Evolutionary conservation across 192 early-diverging fungal species (phyloP).

Genomic region (Entophlyctis luteolus): DNA sequence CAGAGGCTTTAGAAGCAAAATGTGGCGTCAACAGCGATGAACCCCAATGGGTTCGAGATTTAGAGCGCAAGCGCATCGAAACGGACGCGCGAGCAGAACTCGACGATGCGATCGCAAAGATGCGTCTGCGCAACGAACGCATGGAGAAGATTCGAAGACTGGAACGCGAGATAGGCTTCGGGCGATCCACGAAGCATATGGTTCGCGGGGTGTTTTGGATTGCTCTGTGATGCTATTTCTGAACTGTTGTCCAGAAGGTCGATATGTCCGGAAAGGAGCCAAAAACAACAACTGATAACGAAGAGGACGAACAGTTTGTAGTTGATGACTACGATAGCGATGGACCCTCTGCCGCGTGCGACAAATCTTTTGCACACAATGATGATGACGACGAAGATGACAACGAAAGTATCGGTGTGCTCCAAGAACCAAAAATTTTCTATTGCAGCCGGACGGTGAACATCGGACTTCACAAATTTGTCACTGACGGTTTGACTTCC

Average conservation of each 20-base stretch:
- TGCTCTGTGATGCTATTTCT: no score
- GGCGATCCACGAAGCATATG: background rate
- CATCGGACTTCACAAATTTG: background rate
- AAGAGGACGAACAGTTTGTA: slow-evolving; percentile 42
- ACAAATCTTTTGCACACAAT: background rate
- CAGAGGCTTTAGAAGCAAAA: background rate
- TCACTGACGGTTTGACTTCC: slow-evolving; percentile 5
- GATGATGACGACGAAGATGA: slow-evolving; percentile 13
- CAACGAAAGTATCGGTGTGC: slow-evolving; percentile 36
- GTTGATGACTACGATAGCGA: slow-evolving; percentile 68
- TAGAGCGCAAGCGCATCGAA: background rate
- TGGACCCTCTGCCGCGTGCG: no score
- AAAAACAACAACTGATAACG: slow-evolving; percentile 9
- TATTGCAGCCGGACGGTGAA: slow-evolving; percentile 44
- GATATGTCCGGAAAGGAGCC: no score
- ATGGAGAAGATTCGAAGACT: slow-evolving; percentile 11
- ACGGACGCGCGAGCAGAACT: background rate
- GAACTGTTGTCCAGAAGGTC: no score
- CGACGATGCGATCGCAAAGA: background rate
- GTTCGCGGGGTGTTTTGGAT: no score
- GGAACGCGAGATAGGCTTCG: slow-evolving; percentile 4
- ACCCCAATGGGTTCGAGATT: slow-evolving; percentile 36
- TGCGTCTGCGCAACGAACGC: background rate
- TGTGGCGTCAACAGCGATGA: slow-evolving; percentile 16
- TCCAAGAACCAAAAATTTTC: slow-evolving; percentile 52